Conservation (phyloP, 768 basidiomycete species). For the Phlegmacium glaucopus region DNA sequence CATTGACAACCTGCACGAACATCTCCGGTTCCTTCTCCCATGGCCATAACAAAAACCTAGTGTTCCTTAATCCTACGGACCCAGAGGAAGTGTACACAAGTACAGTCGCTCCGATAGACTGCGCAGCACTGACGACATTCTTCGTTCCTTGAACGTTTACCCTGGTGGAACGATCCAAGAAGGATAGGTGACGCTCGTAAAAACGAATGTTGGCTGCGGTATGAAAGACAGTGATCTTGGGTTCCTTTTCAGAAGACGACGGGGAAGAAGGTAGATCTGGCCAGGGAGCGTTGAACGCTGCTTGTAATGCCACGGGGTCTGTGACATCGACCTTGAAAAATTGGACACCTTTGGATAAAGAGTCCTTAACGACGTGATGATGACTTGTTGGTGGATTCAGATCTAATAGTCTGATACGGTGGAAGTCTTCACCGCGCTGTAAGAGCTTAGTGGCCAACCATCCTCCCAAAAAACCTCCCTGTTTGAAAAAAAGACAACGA, state of each 20-base stretch:
- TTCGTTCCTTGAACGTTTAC: slow-evolving; percentile 69
- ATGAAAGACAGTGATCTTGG: slow-evolving; percentile 66
- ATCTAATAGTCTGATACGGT: slow-evolving; percentile 63
- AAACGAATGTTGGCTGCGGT: slow-evolving; percentile 78
- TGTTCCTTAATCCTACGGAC: slow-evolving; percentile 53
- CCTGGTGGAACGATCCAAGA: slow-evolving; percentile 50
- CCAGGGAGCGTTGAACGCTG: slow-evolving; percentile 68
- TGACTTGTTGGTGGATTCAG: slow-evolving; percentile 54
- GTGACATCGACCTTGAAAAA: slow-evolving; percentile 62
- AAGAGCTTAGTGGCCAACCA: slow-evolving; percentile 73
- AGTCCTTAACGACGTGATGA: slow-evolving; percentile 46
- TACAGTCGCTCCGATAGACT: slow-evolving; percentile 48
- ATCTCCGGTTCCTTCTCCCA: slow-evolving; percentile 60
- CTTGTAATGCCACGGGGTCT: slow-evolving; percentile 46
- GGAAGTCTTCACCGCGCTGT: slow-evolving; percentile 67
- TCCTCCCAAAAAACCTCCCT: slow-evolving; percentile 76
- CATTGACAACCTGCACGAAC: slow-evolving; percentile 62
- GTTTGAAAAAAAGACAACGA: neutral
- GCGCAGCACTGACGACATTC: slow-evolving; percentile 62
- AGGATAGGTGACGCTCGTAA: slow-evolving; percentile 55
- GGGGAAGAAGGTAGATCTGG: slow-evolving; percentile 22
- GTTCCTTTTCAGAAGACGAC: slow-evolving; percentile 15
- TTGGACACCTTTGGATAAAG: slow-evolving; percentile 46
- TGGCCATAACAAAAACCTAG: slow-evolving; percentile 69
- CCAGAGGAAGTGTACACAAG: slow-evolving; percentile 76